These are phyloP conservation scores for Calonectria montana DNA, from an alignment of 2,329 filamentous ascomycete species.

Conservation along the genomic window DNA sequence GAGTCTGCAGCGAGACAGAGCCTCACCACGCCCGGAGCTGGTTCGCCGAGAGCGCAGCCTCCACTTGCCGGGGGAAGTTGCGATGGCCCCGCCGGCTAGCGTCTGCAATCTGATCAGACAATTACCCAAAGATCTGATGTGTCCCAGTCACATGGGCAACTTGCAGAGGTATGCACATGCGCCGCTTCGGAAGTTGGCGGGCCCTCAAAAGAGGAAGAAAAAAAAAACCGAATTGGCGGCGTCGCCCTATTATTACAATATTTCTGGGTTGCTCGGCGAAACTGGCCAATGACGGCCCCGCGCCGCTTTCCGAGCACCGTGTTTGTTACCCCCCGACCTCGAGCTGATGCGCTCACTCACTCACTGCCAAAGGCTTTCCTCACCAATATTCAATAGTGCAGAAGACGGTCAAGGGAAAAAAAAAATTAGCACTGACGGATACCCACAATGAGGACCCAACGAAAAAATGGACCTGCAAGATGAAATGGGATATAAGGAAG, in stretches of 20 bases:
- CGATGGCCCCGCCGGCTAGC: not conserved
- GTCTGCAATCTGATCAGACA: slow-evolving; percentile 2
- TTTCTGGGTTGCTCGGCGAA: slow-evolving; percentile 9
- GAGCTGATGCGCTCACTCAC: not conserved
- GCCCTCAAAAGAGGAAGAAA: not conserved
- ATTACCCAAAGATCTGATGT: not conserved
- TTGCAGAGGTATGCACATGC: too few species aligned
- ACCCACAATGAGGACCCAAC: not conserved
- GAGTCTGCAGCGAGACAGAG: not conserved
- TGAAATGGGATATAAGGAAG: not conserved
- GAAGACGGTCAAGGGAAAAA: too few species aligned
- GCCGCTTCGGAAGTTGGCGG: slow-evolving; percentile 4
- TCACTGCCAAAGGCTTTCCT: not conserved
- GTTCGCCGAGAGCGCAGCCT: not conserved
- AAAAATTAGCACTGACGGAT: not conserved
- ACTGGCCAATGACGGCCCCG: slow-evolving; percentile 20
- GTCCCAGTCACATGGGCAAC: not conserved
- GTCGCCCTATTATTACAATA: not conserved
- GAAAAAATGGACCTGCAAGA: not conserved
- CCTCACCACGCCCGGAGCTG: not conserved
- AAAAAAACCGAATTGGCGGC: not conserved
- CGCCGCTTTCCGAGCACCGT: not conserved
- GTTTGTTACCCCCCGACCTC: not conserved
- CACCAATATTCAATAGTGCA: not conserved
- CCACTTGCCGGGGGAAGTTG: too few species aligned